phyloP scores from a whole-genome alignment of 2,329 filamentous ascomycete genomes.

The Trichoderma gracile region DNA sequence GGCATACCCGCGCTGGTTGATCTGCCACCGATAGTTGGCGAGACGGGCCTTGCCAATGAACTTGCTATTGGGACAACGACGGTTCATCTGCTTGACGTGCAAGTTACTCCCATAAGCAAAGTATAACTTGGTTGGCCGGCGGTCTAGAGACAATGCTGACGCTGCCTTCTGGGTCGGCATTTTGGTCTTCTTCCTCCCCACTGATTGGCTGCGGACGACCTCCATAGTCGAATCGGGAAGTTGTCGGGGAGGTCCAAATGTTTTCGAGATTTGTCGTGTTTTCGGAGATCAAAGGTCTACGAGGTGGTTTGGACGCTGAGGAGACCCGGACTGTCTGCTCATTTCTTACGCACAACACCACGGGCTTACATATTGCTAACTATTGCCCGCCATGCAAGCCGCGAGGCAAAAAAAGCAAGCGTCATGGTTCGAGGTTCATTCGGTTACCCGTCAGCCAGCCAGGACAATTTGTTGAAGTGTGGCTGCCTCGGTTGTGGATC shows the following conservation, averaged over 20 bases:
- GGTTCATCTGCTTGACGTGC: slow-evolving; percentile 47
- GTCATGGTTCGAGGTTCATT: slow-evolving; percentile 4
- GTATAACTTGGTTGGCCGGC: slow-evolving; percentile 40
- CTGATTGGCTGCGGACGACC: slow-evolving; percentile 16
- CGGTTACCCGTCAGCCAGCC: slow-evolving; percentile 13
- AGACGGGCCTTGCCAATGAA: slow-evolving; percentile 44
- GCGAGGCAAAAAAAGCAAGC: not conserved
- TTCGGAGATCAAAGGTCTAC: slow-evolving; percentile 2
- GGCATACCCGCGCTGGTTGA: slow-evolving; percentile 50
- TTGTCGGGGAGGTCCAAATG: not conserved
- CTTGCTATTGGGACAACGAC: slow-evolving; percentile 45
- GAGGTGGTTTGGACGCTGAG: slow-evolving; percentile 1
- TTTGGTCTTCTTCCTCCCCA: slow-evolving; percentile 13
- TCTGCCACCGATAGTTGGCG: slow-evolving; percentile 46
- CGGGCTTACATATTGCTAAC: slow-evolving; percentile 19
- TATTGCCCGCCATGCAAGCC: not conserved
- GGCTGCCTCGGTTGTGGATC: slow-evolving; percentile 19
- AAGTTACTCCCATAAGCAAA: slow-evolving; percentile 53
- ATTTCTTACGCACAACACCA: not conserved
- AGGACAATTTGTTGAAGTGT: slow-evolving; percentile 8
- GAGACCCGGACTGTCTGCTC: slow-evolving; percentile 3
- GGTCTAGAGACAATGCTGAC: slow-evolving; percentile 27
- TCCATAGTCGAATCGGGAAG: slow-evolving; percentile 20
- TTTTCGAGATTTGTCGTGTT: not conserved
- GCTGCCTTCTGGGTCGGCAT: slow-evolving; percentile 25